Evolutionary conservation across 768 basidiomycete species (phyloP).

Genomic region (Lactarius hengduanensis): DNA sequence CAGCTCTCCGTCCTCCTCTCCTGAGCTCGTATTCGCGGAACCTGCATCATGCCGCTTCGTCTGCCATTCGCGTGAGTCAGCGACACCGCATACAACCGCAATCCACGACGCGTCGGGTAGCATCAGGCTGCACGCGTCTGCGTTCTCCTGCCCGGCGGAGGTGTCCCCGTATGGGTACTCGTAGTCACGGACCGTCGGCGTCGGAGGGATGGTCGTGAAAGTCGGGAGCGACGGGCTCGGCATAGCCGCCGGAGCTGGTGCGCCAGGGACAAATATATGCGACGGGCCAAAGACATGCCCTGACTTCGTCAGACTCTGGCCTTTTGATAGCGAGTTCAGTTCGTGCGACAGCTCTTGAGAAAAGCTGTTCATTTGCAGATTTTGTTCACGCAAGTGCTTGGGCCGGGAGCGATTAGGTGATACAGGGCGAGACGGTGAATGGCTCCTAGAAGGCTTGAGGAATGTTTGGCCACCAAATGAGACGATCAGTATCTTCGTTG

Average conservation of each 20-base stretch:
- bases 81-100: conserved; percentile 73
- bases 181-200: conserved; percentile 32
- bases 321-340: conserved; percentile 11
- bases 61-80: conserved; percentile 52
- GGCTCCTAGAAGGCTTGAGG: conserved; percentile 49
- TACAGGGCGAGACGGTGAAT: conserved; percentile 29
- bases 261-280: conserved; percentile 52
- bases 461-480: conserved; percentile 82
- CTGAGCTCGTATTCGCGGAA: conserved; percentile 30
- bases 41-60: conserved; percentile 33
- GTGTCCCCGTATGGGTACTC: conserved; percentile 24
- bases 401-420: conserved; percentile 2
- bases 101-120: conserved; percentile 74
- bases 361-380: background rate
- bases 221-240: conserved; percentile 28
- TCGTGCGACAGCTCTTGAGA: conserved; percentile 19
- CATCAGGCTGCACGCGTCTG: conserved; percentile 38
- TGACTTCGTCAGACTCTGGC: background rate
- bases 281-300: conserved; percentile 42
- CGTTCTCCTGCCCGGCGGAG: conserved; percentile 27
- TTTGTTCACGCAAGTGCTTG: background rate
- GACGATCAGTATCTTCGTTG: conserved; percentile 66
- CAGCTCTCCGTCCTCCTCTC: conserved; percentile 40
- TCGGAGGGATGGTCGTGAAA: conserved; percentile 32
- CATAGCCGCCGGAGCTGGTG: conserved; percentile 27